Conservation (phyloP, 2,329 filamentous ascomycete genomes). For the Escovopsis sp. region DNA sequence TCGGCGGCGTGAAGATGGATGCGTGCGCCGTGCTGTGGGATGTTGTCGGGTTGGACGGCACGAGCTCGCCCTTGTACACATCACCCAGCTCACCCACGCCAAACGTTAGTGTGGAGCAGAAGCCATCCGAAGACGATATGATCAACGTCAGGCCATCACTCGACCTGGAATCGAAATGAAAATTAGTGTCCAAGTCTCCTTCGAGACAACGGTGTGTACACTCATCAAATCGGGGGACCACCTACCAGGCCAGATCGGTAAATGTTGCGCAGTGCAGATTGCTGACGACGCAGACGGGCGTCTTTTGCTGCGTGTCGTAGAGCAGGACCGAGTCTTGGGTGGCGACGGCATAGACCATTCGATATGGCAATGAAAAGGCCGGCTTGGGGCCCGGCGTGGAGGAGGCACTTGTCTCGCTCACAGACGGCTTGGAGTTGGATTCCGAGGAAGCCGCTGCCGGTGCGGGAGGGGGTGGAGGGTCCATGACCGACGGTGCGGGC, state of each 20-base stretch:
- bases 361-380: conserved; percentile 76
- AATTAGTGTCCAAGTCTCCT: background rate
- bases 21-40: conserved; percentile 59
- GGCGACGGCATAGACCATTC: conserved; percentile 91
- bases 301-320: conserved; percentile 95
- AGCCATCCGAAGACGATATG: conserved; percentile 96
- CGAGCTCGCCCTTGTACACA: conserved; percentile 55
- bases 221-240: conserved; percentile 3
- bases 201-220: background rate
- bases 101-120: conserved; percentile 87
- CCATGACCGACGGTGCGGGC: conserved; percentile 53
- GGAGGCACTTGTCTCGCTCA: conserved; percentile 25
- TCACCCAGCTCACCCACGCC: conserved; percentile 71
- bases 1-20: conserved; percentile 45
- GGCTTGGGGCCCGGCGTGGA: conserved; percentile 44
- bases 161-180: conserved; percentile 26
- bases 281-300: conserved; percentile 85
- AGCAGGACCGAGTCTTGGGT: conserved; percentile 90
- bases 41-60: conserved; percentile 31
- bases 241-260: conserved; percentile 88
- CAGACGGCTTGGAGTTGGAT: conserved; percentile 32
- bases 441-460: conserved; percentile 35
- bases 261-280: conserved; percentile 97
- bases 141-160: conserved; percentile 47
- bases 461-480: conserved; percentile 57